Evolutionary conservation across 345 rosid genomes (phyloP).

Genomic region (Trapa incisa): DNA sequence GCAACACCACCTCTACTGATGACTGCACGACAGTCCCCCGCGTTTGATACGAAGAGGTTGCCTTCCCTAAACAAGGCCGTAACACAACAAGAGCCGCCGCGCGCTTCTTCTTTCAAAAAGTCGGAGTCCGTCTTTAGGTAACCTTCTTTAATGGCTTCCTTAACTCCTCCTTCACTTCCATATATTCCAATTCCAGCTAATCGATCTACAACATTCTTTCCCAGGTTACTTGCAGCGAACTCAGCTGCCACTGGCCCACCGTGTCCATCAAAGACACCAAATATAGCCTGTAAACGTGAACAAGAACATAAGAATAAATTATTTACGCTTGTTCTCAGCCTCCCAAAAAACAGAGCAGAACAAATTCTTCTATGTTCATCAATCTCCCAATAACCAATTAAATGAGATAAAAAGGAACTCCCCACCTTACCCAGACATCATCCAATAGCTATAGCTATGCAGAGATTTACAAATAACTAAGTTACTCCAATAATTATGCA

Average conservation of each 20-base stretch:
- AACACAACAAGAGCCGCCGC: conserved; percentile 81
- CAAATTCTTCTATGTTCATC: too few relatives aligned
- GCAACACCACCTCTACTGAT: conserved; percentile 64
- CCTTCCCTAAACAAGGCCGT: conserved; percentile 64
- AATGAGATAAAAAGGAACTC: not conserved
- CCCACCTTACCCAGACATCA: not conserved
- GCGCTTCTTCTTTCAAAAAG: conserved; percentile 41
- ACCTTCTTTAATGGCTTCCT: conserved; percentile 56
- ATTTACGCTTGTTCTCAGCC: too few relatives aligned
- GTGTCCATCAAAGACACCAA: conserved; percentile 87
- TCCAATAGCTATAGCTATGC: not conserved
- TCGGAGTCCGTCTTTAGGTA: conserved; percentile 62
- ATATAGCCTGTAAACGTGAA: conserved; percentile 36
- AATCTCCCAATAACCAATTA: too few relatives aligned
- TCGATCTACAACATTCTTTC: conserved; percentile 41
- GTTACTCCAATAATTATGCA: not conserved
- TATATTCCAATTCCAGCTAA: conserved; percentile 13
- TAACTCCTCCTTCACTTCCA: conserved; percentile 23
- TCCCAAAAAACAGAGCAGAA: too few relatives aligned
- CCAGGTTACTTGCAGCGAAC: conserved; percentile 56
- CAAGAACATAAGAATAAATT: too few relatives aligned
- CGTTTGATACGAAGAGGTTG: conserved; percentile 66
- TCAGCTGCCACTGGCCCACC: conserved; percentile 78
- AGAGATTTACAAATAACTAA: not conserved
- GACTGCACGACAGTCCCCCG: conserved; percentile 92